A percentile compares a stretch with the other conserved stretches of the same genome.
Evolutionary conservation across 2,329 filamentous ascomycete species (phyloP).

Genomic region (Dryadomyces quercivorus): DNA sequence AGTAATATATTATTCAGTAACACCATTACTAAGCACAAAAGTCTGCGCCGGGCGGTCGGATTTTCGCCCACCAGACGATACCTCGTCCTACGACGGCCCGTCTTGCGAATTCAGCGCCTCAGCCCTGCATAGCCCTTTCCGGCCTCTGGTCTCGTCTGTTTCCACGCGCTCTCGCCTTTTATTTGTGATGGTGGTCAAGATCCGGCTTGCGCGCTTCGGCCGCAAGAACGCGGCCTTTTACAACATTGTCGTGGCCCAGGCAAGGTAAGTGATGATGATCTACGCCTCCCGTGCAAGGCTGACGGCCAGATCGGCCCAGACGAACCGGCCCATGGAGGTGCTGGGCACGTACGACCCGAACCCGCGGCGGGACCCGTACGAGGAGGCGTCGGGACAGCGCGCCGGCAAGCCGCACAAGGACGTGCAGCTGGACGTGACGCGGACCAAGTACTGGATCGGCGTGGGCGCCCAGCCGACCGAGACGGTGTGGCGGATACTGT

Average conservation of each 20-base stretch:
- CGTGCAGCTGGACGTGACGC: slow-evolving; percentile 67
- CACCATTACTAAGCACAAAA: no score
- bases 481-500: slow-evolving; percentile 73
- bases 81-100: no score
- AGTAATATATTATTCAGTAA: no score
- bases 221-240: slow-evolving; percentile 82
- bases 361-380: slow-evolving; percentile 50
- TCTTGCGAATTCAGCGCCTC: no score
- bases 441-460: slow-evolving; percentile 92
- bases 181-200: slow-evolving; percentile 70
- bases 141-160: not conserved
- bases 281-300: not conserved
- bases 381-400: slow-evolving; percentile 11
- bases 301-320: slow-evolving; percentile 59
- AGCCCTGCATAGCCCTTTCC: not conserved
- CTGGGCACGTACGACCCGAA: slow-evolving; percentile 66
- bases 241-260: slow-evolving; percentile 94
- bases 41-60: no score
- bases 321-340: slow-evolving; percentile 85
- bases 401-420: slow-evolving; percentile 75
- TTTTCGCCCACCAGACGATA: no score
- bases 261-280: slow-evolving; percentile 48
- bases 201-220: slow-evolving; percentile 88
- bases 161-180: no score
- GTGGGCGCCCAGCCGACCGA: slow-evolving; percentile 93